Evolutionary conservation across 2,329 filamentous ascomycete genomes (phyloP), one percentile per base, ranked within the genome.

Genomic region (Ramichloridium luteum): DNA sequence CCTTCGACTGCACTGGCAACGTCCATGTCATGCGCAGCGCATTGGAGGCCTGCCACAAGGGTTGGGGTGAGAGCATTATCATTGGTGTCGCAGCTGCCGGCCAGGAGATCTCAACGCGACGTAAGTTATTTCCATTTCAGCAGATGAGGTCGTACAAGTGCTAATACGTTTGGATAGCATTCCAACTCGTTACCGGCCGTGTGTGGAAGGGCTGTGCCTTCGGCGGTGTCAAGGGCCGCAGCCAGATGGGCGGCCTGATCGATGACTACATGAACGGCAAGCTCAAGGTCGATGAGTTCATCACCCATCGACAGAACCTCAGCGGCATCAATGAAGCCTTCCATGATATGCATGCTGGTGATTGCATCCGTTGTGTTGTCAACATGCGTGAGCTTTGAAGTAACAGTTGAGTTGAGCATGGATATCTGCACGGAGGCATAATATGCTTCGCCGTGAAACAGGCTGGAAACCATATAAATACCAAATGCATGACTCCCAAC

Each of bases 211-310:
- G 90, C 33, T 96, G 88, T 56, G 90, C 90, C 12, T 98, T 98
- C 53, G 90, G 90, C 47, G 90, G 90, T 50, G 86, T 98, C 70
- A 98, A 96, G 71, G 90, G 90, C 48, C 86, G 90, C 54, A 78
- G 81, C 18, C 90, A 98, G 65, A 74, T 98, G 44, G 80, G 81
- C 28, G 77, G 71, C 37, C 76, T 98, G 25, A 85, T 98, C 14
- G 65, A 75, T 46, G 88, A 96, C 61, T 98, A 98, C 65, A 70
- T 92, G 59, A 71, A 72, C 32, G 86, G 86, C 49, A 73, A 80
- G 55, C 77, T 98, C 55, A 96, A 94, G 77, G 90, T 96, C 27
- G 88, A 96, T 57, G 90, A 98, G 67, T 96, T 96, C 68, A 96
- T 98, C 65, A 98, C 90, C 17, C 90, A 98, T 67, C 77, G 86